A percentile compares a stretch with the other conserved stretches of the same genome.
phyloP scores from a whole-genome alignment of 257 asterid species.

The Rehmannia glutinosa region DNA sequence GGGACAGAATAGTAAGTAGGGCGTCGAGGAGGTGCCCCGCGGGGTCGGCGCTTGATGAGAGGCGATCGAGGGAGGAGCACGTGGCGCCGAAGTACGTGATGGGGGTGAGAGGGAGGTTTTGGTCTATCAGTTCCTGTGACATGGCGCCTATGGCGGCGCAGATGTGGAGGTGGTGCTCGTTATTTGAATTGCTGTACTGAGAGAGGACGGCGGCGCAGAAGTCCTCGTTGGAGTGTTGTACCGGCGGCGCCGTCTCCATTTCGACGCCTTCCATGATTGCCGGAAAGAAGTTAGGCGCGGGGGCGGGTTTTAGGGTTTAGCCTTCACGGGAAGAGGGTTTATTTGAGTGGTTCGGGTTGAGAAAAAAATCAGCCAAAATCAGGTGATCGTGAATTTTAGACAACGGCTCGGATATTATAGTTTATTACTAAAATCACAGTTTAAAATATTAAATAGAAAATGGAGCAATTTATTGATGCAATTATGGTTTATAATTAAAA shows the following conservation, averaged over 20 bases:
- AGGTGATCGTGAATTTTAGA: too few relatives aligned
- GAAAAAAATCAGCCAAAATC: background rate
- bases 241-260: constrained; percentile 31
- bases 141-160: constrained; percentile 77
- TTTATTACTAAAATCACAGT: too few relatives aligned
- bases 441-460: too few relatives aligned
- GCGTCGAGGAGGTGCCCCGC: constrained; percentile 66
- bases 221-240: constrained; percentile 20
- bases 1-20: constrained; percentile 49
- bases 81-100: constrained; percentile 77
- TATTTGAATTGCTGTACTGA: constrained; percentile 41
- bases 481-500: too few relatives aligned
- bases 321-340: constrained; percentile 3
- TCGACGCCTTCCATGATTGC: constrained; percentile 46
- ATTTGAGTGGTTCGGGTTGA: background rate
- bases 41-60: constrained; percentile 40
- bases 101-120: constrained; percentile 50
- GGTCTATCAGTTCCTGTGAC: constrained; percentile 74
- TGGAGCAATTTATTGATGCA: too few relatives aligned
- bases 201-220: constrained; percentile 53
- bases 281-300: constrained; percentile 4
- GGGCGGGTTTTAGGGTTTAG: constrained; percentile 24
- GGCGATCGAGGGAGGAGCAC: constrained; percentile 66
- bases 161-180: constrained; percentile 74
- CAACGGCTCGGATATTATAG: too few relatives aligned